phyloP scores from a whole-genome alignment of 2,329 filamentous ascomycete species.

The Pyrenophora seminiperda region DNA sequence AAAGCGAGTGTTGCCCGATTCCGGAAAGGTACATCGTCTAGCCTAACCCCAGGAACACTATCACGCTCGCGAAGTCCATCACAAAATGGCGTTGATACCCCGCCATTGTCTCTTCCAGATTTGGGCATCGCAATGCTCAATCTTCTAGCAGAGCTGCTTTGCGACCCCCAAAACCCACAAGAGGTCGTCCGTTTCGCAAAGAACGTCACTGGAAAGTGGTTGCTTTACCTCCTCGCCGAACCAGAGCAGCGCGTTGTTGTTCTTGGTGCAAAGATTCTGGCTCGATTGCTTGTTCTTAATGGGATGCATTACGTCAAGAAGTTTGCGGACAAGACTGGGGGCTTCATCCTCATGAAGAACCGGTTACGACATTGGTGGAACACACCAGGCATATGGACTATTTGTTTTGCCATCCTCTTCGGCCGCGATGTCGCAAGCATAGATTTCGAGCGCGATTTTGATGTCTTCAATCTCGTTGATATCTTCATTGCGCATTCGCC shows the following conservation, averaged over 20 bases:
- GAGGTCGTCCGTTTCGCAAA: constrained; percentile 87
- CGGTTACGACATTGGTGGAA: constrained; percentile 89
- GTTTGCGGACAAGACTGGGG: constrained; percentile 83
- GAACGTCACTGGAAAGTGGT: constrained; percentile 97
- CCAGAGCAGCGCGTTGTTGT: constrained; percentile 82
- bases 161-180: constrained; percentile 68
- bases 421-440: constrained; percentile 78
- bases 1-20: constrained; percentile 42
- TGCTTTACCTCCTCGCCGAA: constrained; percentile 87
- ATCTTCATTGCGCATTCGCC: constrained; percentile 62
- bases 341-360: constrained; percentile 83
- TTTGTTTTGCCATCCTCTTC: constrained; percentile 87
- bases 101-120: constrained; percentile 63
- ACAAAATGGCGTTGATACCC: constrained; percentile 20
- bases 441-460: constrained; percentile 74
- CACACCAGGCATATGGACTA: constrained; percentile 80
- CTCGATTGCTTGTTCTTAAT: constrained; percentile 80
- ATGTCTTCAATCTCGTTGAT: constrained; percentile 74
- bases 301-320: constrained; percentile 82
- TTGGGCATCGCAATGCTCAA: constrained; percentile 75
- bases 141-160: constrained; percentile 79
- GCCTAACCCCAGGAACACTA: constrained; percentile 34
- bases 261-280: constrained; percentile 79
- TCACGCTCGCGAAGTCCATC: constrained; percentile 42
- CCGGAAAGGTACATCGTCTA: constrained; percentile 35